A percentile compares a stretch with the other conserved stretches of the same genome.
Evolutionary conservation across 441 rosid species (phyloP).

Genomic region (Populus tomentosa): DNA sequence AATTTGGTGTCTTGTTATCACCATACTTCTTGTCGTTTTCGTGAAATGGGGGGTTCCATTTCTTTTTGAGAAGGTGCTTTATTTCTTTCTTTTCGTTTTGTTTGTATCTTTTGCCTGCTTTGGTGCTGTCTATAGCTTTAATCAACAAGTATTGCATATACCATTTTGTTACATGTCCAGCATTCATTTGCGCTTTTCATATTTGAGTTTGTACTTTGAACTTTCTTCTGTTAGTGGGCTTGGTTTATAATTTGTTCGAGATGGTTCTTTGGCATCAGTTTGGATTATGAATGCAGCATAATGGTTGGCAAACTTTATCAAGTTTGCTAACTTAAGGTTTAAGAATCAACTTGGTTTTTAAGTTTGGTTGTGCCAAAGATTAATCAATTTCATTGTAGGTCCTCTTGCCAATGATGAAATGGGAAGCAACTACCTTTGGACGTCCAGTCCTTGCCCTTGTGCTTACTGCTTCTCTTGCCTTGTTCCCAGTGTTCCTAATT

Average conservation of each 20-base stretch:
- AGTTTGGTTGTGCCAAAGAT: slow-evolving; percentile 4
- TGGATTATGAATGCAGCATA: background rate
- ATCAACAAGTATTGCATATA: background rate
- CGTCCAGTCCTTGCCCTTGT: slow-evolving; percentile 86
- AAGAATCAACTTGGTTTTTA: background rate
- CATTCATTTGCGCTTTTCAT: background rate
- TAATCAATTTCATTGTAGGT: slow-evolving; percentile 39
- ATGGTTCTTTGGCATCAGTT: background rate
- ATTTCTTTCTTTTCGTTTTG: background rate
- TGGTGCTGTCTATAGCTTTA: background rate
- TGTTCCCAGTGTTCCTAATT: slow-evolving; percentile 86
- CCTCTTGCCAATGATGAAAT: slow-evolving; percentile 76
- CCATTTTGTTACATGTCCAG: background rate
- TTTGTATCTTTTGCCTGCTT: background rate
- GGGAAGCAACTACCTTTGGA: slow-evolving; percentile 99
- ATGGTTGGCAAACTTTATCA: background rate
- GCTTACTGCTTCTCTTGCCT: slow-evolving; percentile 76
- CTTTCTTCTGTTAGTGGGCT: background rate
- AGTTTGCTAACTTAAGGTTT: background rate
- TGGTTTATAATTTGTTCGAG: background rate
- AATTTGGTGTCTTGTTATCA: slow-evolving; percentile 39
- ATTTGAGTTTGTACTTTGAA: background rate
- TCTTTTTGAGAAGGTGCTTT: slow-evolving; percentile 59
- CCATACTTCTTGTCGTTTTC: slow-evolving; percentile 35
- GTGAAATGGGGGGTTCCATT: slow-evolving; percentile 85